phyloP scores from a whole-genome alignment of 2,329 filamentous ascomycete genomes.

The Alternaria postmessia region DNA sequence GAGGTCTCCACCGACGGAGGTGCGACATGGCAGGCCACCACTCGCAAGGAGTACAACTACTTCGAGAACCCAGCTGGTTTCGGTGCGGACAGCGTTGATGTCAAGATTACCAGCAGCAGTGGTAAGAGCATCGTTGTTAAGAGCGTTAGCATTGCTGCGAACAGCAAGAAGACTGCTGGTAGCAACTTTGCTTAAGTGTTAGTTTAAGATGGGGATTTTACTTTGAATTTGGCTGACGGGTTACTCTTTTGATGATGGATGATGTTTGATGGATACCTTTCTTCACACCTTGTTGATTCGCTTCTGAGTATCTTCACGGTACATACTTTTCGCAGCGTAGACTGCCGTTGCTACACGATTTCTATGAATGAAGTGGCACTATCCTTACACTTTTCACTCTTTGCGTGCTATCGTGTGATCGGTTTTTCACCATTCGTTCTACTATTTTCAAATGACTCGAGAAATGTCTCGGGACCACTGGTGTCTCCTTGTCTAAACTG shows the following conservation, averaged over 20 bases:
- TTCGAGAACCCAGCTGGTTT: constrained; percentile 68
- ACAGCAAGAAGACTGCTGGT: constrained; percentile 34
- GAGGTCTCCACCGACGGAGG: constrained; percentile 70
- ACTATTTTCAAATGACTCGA: not conserved
- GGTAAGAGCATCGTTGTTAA: constrained; percentile 63
- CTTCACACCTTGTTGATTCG: not conserved
- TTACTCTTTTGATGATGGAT: constrained; percentile 3
- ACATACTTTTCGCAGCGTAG: not conserved
- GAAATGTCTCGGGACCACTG: too few relatives aligned
- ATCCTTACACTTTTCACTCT: not conserved
- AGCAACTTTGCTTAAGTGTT: constrained; percentile 42
- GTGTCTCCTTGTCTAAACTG: too few relatives aligned
- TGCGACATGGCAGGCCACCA: constrained; percentile 65
- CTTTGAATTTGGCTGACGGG: not conserved
- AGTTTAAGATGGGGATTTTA: not conserved
- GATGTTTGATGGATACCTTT: not conserved
- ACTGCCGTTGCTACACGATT: not conserved
- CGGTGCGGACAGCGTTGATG: constrained; percentile 61
- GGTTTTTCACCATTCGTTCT: not conserved
- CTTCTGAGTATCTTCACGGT: not conserved
- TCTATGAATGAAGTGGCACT: not conserved
- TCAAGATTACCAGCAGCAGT: constrained; percentile 63
- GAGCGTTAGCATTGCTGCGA: constrained; percentile 56
- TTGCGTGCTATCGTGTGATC: not conserved
- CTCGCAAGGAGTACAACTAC: constrained; percentile 63